These are phyloP conservation scores for Neurospora sp. DNA, from an alignment of 495 filamentous ascomycete species.

Conservation along the genomic window DNA sequence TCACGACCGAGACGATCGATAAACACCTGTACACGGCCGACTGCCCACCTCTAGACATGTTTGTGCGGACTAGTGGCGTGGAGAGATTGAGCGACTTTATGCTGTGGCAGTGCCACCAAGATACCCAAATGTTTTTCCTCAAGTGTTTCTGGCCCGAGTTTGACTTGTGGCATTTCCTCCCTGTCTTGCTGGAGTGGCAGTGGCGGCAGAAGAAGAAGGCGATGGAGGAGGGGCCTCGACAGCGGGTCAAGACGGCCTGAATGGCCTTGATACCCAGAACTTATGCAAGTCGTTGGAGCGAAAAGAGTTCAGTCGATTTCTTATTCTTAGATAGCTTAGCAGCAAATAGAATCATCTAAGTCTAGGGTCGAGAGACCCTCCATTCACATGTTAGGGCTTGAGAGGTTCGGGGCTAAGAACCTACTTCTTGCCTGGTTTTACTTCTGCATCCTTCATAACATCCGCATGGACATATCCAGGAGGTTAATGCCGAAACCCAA, in stretches of 20 bases:
- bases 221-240: slow-evolving; percentile 27
- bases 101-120: slow-evolving; percentile 93
- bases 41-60: slow-evolving; percentile 77
- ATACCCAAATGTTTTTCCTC: slow-evolving; percentile 85
- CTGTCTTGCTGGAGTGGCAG: slow-evolving; percentile 88
- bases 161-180: slow-evolving; percentile 87
- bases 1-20: slow-evolving; percentile 68
- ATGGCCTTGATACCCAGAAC: neutral
- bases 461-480: neutral
- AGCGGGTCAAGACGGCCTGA: slow-evolving; percentile 17
- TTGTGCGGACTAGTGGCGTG: slow-evolving; percentile 85
- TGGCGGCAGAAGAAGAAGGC: slow-evolving; percentile 49
- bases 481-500: neutral
- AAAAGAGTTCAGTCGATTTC: neutral
- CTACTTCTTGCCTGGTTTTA: no score
- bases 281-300: neutral
- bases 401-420: neutral
- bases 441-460: neutral
- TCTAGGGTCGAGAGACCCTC: neutral
- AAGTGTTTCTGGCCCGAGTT: slow-evolving; percentile 95
- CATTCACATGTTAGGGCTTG: neutral
- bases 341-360: neutral
- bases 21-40: slow-evolving; percentile 76
- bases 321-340: neutral
- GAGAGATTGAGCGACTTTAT: slow-evolving; percentile 91